Percentiles rank a stretch among this genome's conserved stretches.
phyloP scores from a whole-genome alignment of 2,329 filamentous ascomycete genomes.

The Venturia carpophila region DNA sequence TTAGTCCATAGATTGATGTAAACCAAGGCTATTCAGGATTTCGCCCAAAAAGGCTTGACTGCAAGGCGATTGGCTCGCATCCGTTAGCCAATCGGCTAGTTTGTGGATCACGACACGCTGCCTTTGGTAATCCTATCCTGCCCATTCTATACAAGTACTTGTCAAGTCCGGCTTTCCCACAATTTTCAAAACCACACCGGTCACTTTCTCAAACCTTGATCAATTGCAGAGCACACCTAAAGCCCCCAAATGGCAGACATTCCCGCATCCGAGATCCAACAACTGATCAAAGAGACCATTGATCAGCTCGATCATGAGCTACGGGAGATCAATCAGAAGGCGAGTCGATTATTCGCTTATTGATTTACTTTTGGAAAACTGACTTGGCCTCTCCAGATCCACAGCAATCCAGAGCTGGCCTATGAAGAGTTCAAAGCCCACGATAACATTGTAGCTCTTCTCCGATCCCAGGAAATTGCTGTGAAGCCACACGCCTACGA shows the following conservation, averaged over 20 bases:
- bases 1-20: too few species aligned
- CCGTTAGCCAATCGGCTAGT: neutral
- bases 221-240: neutral
- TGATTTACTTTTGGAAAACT: neutral
- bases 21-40: too few species aligned
- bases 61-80: neutral
- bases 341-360: neutral
- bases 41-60: neutral
- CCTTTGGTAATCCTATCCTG: neutral
- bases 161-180: neutral
- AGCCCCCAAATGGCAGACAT: neutral
- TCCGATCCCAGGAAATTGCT: conserved; percentile 21
- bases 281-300: neutral
- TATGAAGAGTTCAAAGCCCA: conserved; percentile 21
- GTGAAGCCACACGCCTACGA: conserved; percentile 30
- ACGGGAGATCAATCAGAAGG: conserved; percentile 15
- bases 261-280: neutral
- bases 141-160: neutral
- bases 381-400: conserved; percentile 7
- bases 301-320: neutral
- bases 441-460: conserved; percentile 23
- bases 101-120: neutral
- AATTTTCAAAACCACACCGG: too few species aligned
- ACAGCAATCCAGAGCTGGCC: conserved; percentile 7
- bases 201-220: neutral